A percentile compares a stretch with the other conserved stretches of the same genome.
These are phyloP conservation scores for Boletus rufocinnamomeus DNA, from an alignment of 768 basidiomycete genomes.

Conservation along the genomic window DNA sequence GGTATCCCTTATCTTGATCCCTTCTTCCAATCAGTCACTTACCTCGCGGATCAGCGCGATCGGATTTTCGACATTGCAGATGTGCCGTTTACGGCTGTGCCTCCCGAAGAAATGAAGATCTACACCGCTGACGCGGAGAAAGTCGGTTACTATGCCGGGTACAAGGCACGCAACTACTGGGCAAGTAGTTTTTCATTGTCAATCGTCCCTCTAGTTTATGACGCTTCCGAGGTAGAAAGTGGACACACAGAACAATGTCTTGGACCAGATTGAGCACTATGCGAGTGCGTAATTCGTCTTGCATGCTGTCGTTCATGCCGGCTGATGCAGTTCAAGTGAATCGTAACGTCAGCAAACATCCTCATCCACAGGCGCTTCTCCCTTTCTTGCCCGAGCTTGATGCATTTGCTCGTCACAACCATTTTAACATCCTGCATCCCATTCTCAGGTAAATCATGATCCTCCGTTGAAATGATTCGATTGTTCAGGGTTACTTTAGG, in stretches of 20 bases:
- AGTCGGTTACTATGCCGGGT: conserved; percentile 49
- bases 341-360: conserved; percentile 42
- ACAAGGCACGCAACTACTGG: conserved; percentile 52
- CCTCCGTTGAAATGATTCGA: neutral
- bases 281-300: conserved; percentile 41
- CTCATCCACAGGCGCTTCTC: conserved; percentile 49
- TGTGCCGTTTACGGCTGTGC: conserved; percentile 44
- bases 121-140: conserved; percentile 43
- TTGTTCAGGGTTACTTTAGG: conserved; percentile 27
- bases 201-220: neutral
- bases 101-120: conserved; percentile 41
- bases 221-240: conserved; percentile 45
- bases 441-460: conserved; percentile 41
- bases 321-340: conserved; percentile 40
- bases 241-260: conserved; percentile 48
- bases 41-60: conserved; percentile 36
- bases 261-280: conserved; percentile 65
- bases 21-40: conserved; percentile 13
- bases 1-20: conserved; percentile 12
- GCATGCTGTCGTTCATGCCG: neutral
- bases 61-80: conserved; percentile 52
- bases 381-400: conserved; percentile 55
- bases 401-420: conserved; percentile 51
- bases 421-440: conserved; percentile 50
- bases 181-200: conserved; percentile 26